Base-by-base conservation (phyloP, 2,329 filamentous ascomycete genomes). In the Colletotrichum sp. region DNA sequence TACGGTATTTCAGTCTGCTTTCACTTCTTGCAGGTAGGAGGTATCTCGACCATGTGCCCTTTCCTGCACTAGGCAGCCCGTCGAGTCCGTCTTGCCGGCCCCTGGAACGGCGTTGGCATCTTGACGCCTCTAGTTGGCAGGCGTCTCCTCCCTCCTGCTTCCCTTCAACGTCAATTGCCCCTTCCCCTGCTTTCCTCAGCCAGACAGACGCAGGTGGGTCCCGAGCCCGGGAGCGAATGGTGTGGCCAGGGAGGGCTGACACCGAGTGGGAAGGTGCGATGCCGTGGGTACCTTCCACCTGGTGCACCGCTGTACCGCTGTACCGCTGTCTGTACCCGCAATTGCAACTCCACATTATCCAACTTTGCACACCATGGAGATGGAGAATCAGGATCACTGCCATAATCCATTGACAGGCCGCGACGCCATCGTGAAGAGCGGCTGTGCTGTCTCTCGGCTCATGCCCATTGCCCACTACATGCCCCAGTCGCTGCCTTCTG, bases 281-380 rank as follows among this genome's bases (percentile, higher is more conserved):
- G 43, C 43, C 12, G 43, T 21, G 57, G 57, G 57, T 36, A 63
- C 59, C 59, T 61, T 61, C 59, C 59, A n/a, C n/a, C 55, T 32
- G 26, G 26, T 61, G 21, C 24, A 59, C 21, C 55, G 26, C 66
- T 55, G 32, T 26, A 59, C 21, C 55, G 26, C 66, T 39, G 32
- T 26, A 28, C 21, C 55, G 26, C 66, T 55, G 24, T 26, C 15
- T 57, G 36, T 60, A 30, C 57, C 60, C 21, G 21, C 52, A 43
- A 28, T 72, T 48, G 18, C 63, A 63, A 67, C 72, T 60, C 72
- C 70, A 68, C 32, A 72, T 67, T 72, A 69, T 39, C 64, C 63
- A 61, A 73, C 64, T 73, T 63, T 71, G 55, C 60, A 59, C 67
- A 39, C 43, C 43, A 21, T 52, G 43, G n/a, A 48, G n/a, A 21